phyloP scores from a whole-genome alignment of 805 yeast genomes.

The Hemisphaericaspora nanyangensis region DNA sequence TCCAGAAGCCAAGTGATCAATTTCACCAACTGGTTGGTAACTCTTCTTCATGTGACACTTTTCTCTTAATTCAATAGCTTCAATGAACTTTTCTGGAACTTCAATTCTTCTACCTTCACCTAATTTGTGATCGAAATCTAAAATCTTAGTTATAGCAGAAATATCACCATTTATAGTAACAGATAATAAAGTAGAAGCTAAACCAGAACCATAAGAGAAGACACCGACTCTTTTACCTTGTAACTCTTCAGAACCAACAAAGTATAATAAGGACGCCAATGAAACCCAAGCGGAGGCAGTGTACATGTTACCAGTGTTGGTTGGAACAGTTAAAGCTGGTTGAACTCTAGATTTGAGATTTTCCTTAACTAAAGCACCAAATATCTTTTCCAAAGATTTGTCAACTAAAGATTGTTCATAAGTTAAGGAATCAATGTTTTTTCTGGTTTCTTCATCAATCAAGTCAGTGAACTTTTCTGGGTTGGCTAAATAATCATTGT shows the following conservation, averaged over 20 bases:
- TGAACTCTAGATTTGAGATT: constrained; percentile 62
- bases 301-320: constrained; percentile 98
- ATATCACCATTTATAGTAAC: constrained; percentile 80
- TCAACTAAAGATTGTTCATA: constrained; percentile 80
- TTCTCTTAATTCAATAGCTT: constrained; percentile 82
- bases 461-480: constrained; percentile 50
- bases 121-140: constrained; percentile 67
- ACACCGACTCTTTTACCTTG: constrained; percentile 84
- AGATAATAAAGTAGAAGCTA: constrained; percentile 87
- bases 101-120: constrained; percentile 56
- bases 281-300: constrained; percentile 91
- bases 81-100: constrained; percentile 79
- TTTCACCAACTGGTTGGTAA: constrained; percentile 74
- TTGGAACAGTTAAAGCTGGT: constrained; percentile 82
- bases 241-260: constrained; percentile 67
- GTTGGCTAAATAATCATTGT: constrained; percentile 78
- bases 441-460: constrained; percentile 48
- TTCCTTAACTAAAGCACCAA: constrained; percentile 73
- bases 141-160: constrained; percentile 54
- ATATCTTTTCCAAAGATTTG: constrained; percentile 78
- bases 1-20: constrained; percentile 68
- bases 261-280: constrained; percentile 74
- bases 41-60: constrained; percentile 78
- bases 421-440: constrained; percentile 47
- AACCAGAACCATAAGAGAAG: constrained; percentile 97